Evolutionary conservation across 129 eudicot species (phyloP), one percentile per base, ranked within the genome.

Genomic region (Flaveria sonorensis): DNA sequence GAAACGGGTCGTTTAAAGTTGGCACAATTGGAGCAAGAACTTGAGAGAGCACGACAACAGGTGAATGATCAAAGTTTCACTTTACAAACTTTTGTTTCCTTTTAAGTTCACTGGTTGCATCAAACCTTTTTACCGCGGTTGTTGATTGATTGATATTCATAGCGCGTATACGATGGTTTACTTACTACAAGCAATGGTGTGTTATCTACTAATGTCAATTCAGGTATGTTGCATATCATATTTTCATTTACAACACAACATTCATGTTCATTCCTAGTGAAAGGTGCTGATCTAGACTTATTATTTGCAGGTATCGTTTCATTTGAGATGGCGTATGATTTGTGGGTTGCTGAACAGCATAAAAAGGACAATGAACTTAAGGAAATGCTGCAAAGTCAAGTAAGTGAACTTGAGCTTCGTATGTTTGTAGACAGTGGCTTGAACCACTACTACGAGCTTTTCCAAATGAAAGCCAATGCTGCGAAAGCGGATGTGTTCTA

Each of bases 1-100:
- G 99, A 94, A 88, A 84, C 96, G 1, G 91, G 97, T 66, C 96
- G 99, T 70, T 66, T 91, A 79, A 94, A 94, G 88, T 79, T 94
- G 61, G 96, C 97, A 12, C 99, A 94, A 52, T 60, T 94, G 68
- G 99, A 94, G 81, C 88, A 83, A 48, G 96, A 94, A 67, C 86
- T 94, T 21, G 92, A 86, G 81, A 88, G 87, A 81, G 86, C 93
- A 75, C 88, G 90, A 85, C 97, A 89, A 30, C 91, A 89, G 96
- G 98, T 63, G 30, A 63, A 63, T 36, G 40, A 36, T 85, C 21
- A 79, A 65, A 18, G 10, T 24, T 57, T 72, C 73, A 51, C 16
- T 47, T 24, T 11, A 40, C 2, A 24, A 65, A 21, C 39, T 2
- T 39, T 50, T 23, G 10, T 40, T 60, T 24, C 15, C 20, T 76